Evolutionary conservation across 176 grass and related monocot genomes (phyloP), one percentile per base, ranked within the genome.

Genomic region (Phragmites australis): DNA sequence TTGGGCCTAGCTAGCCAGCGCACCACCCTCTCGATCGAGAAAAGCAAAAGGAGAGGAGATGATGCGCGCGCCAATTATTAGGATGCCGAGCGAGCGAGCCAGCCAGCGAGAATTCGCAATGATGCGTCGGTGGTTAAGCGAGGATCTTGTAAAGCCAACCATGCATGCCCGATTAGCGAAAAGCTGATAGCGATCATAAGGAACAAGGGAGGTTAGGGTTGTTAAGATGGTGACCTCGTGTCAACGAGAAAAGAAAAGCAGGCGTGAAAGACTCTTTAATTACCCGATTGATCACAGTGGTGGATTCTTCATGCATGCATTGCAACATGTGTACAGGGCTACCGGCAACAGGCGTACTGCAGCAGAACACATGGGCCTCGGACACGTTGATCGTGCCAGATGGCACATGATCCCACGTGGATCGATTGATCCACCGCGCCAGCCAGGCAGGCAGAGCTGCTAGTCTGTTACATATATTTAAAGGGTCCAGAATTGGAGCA

Each of bases 361-460:
- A n/a, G n/a, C n/a, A n/a, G n/a, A 41, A 27, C 8, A 1, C 14
- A 18, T 67, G 62, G 62, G 62, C 0, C 77, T 14, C 9, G 0
- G 31, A 80, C 63, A 80, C 22, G 37, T 44, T 40, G 64, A 21
- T 56, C 37, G 16, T 56, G 48, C 64, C 49, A 68, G 49, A 44
- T 69, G 63, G 63, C 77, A 68, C 77, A 68, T 68, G 77, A 68
- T 42, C 62, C 62, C 77, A 54, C 62, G 77, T 68, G 64, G 77
- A 68, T 12, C 6, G 2, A 54, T 39, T 47, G 9, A 42, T 40
- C 40, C 37, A 12, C 6, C 14, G 23, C n/a, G 12, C n/a, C 50
- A 0, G 16, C 13, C 67, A 70, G 22, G 43, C 62, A n/a, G 6
- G 52, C 55, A 26, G 19, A 55, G 4, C 50, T 13, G 34, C 32